A percentile compares a stretch with the other conserved stretches of the same genome.
Evolutionary conservation across 495 filamentous ascomycete genomes (phyloP).

Genomic region (Peziza echinospora): DNA sequence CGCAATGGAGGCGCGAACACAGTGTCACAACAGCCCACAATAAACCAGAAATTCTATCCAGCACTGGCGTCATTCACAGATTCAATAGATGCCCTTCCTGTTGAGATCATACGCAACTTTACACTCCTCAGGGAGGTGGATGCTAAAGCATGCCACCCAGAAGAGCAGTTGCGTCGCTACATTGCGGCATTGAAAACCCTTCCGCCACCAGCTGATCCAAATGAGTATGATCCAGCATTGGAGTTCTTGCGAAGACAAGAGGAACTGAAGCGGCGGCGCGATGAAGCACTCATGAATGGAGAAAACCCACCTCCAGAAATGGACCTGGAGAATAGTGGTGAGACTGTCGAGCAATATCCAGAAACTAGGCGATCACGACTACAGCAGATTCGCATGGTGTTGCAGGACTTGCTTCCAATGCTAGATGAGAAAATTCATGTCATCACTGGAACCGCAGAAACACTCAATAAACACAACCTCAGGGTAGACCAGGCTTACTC

Average conservation of each 20-base stretch:
- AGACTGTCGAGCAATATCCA: constrained; percentile 1
- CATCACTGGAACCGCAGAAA: constrained; percentile 68
- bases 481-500: constrained; percentile 69
- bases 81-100: constrained; percentile 73
- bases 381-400: constrained; percentile 32
- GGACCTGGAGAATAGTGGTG: not conserved
- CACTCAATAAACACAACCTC: constrained; percentile 61
- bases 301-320: not conserved
- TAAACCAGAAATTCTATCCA: constrained; percentile 44
- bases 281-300: constrained; percentile 1
- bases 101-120: constrained; percentile 85
- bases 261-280: constrained; percentile 16
- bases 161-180: constrained; percentile 47
- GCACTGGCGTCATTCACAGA: constrained; percentile 89
- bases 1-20: constrained; percentile 28
- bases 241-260: constrained; percentile 16
- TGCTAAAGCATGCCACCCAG: constrained; percentile 66
- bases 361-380: constrained; percentile 16
- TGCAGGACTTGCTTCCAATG: constrained; percentile 58
- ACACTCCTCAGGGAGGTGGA: constrained; percentile 92
- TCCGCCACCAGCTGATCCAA: constrained; percentile 24
- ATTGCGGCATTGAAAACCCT: constrained; percentile 43
- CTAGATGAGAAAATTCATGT: constrained; percentile 96
- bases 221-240: constrained; percentile 2
- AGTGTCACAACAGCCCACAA: constrained; percentile 7